Base-by-base conservation (phyloP, 371 early-diverging fungal genomes). In the Mortierella sp. region DNA sequence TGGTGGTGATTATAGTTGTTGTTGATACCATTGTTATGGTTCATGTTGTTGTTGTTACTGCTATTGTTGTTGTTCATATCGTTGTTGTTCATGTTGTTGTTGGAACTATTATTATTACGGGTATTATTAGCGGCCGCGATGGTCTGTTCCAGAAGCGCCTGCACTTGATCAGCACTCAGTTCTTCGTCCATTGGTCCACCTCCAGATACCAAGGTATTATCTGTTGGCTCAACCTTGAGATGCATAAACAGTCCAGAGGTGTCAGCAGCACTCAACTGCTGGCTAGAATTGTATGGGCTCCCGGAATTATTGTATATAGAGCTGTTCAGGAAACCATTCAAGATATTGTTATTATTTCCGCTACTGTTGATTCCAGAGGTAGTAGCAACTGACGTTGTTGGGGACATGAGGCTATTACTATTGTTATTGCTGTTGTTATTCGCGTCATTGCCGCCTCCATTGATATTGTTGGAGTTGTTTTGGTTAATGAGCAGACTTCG, bases 141-240 rank as follows among this genome's bases (percentile, higher is more conserved):
- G 5, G 80, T 79, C 43, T 79, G 80, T 23, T 79, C 80, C 49
- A 79, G 37, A 23, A 79, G 64, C 2, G 80, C 80, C 31, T 79
- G 80, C 23, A 79, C 80, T 37, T 79, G 80, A 53, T 79, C 80
- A 4, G 80, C 70, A 43, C 59, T 74, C 67, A 74, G 51, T 15
- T 74, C 74, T 35, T 74, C 80, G 7, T 79, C 80, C 71, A 70
- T 43, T 6, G 49, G 28, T 15, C 60, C 63, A 15, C 42, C 67
- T 10, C 66, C 56, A 22, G 68, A 61, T 13, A 56, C 59, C 15
- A 59, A 35, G 0, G 64, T 22, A 9, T 32, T 37, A 13, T 79
- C 80, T 0, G 35, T 60, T 1, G 80, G 75, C 26, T 80, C 80
- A n/a, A 70, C 49, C 45, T 80, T 80, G 58, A 80, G 71, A 2